Conservation (phyloP, 176 grass and related monocot genomes). For the Musa acuminata region DNA sequence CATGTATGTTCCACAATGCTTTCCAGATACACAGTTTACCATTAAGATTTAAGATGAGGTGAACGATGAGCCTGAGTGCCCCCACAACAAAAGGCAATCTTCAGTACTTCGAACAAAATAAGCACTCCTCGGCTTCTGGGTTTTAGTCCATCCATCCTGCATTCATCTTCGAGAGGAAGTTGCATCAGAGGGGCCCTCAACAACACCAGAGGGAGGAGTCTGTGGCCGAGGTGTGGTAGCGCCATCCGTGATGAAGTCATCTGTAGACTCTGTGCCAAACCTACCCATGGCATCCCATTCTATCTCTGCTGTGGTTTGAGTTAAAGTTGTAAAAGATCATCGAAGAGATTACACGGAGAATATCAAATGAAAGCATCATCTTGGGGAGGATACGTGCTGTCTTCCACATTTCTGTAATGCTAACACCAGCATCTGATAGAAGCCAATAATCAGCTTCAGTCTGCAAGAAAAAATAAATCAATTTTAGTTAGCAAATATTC, state of each 20-base stretch:
- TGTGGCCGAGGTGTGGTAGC: constrained; percentile 29
- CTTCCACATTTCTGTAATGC: constrained; percentile 76
- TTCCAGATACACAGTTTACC: too few relatives aligned
- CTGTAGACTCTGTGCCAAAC: background rate
- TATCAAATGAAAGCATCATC: constrained; percentile 22
- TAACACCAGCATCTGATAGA: constrained; percentile 50
- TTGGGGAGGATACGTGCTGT: constrained; percentile 60
- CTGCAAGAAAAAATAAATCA: constrained; percentile 27
- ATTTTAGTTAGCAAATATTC: background rate
- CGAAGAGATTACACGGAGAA: constrained; percentile 5
- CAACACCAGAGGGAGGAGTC: constrained; percentile 6
- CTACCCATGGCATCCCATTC: constrained; percentile 46
- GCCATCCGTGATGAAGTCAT: constrained; percentile 49
- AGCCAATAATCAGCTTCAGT: constrained; percentile 80
- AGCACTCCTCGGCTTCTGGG: background rate
- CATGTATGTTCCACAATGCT: too few relatives aligned
- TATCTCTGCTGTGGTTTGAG: constrained; percentile 45
- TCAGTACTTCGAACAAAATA: too few relatives aligned
- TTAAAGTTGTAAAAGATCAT: constrained; percentile 34
- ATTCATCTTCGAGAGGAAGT: constrained; percentile 3
- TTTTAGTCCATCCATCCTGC: background rate
- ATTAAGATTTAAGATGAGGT: too few relatives aligned
- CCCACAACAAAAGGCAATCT: too few relatives aligned
- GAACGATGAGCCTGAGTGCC: too few relatives aligned
- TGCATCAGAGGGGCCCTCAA: constrained; percentile 5